Percentiles rank a stretch among this genome's conserved stretches.
These are phyloP conservation scores for Monosporascus sp. DNA, from an alignment of 2,329 filamentous ascomycete species.

Conservation along the genomic window DNA sequence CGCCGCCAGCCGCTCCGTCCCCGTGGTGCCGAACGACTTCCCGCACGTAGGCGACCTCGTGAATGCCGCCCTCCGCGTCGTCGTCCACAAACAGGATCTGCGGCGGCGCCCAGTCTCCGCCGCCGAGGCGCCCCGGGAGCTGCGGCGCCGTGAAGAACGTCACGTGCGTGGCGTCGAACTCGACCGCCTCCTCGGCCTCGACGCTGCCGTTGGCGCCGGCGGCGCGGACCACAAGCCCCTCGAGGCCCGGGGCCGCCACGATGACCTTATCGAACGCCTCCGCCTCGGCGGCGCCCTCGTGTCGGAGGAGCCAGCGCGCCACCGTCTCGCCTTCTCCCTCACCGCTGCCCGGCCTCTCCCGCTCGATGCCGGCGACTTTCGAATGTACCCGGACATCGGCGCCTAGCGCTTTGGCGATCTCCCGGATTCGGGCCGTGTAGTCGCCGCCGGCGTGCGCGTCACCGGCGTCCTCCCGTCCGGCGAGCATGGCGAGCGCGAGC, in stretches of 20 bases:
- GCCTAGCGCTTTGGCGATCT: slow-evolving; percentile 3
- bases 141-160: slow-evolving; percentile 11
- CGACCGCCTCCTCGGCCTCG: slow-evolving; percentile 7
- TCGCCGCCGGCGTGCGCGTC: slow-evolving; percentile 14
- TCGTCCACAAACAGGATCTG: slow-evolving; percentile 11
- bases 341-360: slow-evolving; percentile 8
- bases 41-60: slow-evolving; percentile 11
- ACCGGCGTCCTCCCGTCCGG: slow-evolving; percentile 14
- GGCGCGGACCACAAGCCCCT: background rate
- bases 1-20: background rate
- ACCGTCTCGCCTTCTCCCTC: background rate
- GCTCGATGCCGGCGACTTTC: slow-evolving; percentile 9
- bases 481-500: slow-evolving; percentile 13
- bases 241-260: slow-evolving; percentile 7
- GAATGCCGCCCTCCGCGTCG: background rate
- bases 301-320: slow-evolving; percentile 11
- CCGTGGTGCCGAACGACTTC: slow-evolving; percentile 3
- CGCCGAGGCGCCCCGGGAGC: slow-evolving; percentile 3
- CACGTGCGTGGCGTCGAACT: slow-evolving; percentile 8
- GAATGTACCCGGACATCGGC: slow-evolving; percentile 4
- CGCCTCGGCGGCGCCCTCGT: background rate
- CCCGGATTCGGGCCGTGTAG: slow-evolving; percentile 9
- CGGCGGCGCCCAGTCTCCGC: background rate
- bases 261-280: slow-evolving; percentile 15
- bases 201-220: background rate